Conservation (phyloP, 805 yeast genomes). For the Yarrowia sp. region DNA sequence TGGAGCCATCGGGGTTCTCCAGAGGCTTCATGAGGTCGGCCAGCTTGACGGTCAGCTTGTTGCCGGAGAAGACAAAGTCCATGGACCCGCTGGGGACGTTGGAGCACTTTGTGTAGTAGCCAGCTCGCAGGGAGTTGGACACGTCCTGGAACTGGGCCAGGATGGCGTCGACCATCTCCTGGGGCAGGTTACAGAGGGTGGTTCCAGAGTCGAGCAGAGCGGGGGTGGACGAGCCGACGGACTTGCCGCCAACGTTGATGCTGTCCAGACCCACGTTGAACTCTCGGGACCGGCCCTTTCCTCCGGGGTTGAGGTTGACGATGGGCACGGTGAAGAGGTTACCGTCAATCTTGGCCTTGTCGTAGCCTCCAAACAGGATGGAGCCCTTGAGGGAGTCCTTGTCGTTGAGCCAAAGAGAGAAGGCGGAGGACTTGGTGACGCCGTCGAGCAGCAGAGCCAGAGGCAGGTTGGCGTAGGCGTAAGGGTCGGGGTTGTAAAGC, state of each 20-base stretch:
- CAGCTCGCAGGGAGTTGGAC: conserved; percentile 45
- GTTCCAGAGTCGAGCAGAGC: conserved; percentile 55
- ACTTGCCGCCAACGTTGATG: conserved; percentile 27
- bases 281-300: conserved; percentile 33
- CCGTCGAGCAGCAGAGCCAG: conserved; percentile 41
- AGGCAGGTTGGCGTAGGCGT: conserved; percentile 39
- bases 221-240: conserved; percentile 19
- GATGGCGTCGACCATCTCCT: conserved; percentile 35
- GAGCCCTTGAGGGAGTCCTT: conserved; percentile 33
- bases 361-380: conserved; percentile 34
- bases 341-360: conserved; percentile 29
- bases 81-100: conserved; percentile 38
- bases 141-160: conserved; percentile 52
- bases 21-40: conserved; percentile 55
- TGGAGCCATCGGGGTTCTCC: conserved; percentile 22
- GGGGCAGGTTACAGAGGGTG: conserved; percentile 46
- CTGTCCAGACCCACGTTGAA: conserved; percentile 22
- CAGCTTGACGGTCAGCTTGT: conserved; percentile 82
- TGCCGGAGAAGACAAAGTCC: conserved; percentile 86
- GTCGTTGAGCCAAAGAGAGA: conserved; percentile 46
- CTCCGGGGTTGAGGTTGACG: conserved; percentile 33
- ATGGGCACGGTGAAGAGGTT: conserved; percentile 39
- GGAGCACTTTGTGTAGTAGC: conserved; percentile 43
- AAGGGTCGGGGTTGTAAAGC: conserved; percentile 27
- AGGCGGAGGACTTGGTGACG: conserved; percentile 42